These are phyloP conservation scores for Geotrichum ghanense DNA, from an alignment of 805 yeast species.

Conservation along the genomic window DNA sequence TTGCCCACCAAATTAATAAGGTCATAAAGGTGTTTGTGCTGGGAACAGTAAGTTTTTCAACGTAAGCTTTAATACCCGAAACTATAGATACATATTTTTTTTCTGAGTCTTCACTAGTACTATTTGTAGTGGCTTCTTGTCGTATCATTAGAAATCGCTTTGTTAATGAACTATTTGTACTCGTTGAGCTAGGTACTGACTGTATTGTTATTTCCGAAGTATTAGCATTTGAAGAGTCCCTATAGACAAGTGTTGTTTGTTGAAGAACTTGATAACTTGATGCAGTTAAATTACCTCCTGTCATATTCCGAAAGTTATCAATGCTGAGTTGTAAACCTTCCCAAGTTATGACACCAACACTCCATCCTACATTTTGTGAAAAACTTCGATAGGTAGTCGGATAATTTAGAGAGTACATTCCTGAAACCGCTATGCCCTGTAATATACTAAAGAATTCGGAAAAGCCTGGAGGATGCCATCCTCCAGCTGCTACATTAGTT, in stretches of 20 bases:
- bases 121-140: slow-evolving; percentile 9
- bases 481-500: slow-evolving; percentile 7
- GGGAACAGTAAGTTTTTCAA: slow-evolving; percentile 22
- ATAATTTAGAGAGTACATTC: slow-evolving; percentile 23
- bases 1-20: slow-evolving; percentile 23
- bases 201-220: slow-evolving; percentile 3
- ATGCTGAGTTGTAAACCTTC: slow-evolving; percentile 20
- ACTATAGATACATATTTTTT: slow-evolving; percentile 9
- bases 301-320: slow-evolving; percentile 18
- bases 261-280: slow-evolving; percentile 7
- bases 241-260: slow-evolving; percentile 10
- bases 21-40: slow-evolving; percentile 24
- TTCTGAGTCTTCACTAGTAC: slow-evolving; percentile 3
- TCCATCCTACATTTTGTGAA: slow-evolving; percentile 25
- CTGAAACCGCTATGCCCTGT: slow-evolving; percentile 23
- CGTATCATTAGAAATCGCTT: slow-evolving; percentile 10
- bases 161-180: not conserved
- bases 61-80: slow-evolving; percentile 21
- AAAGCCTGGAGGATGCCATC: slow-evolving; percentile 20
- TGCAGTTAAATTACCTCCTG: slow-evolving; percentile 23
- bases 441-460: slow-evolving; percentile 20
- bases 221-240: slow-evolving; percentile 9
- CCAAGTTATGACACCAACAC: slow-evolving; percentile 23
- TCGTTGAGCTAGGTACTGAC: not conserved
- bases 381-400: slow-evolving; percentile 23